Conservation (phyloP, 192 early-diverging fungal species). For the Chytriomyces hyalinus region DNA sequence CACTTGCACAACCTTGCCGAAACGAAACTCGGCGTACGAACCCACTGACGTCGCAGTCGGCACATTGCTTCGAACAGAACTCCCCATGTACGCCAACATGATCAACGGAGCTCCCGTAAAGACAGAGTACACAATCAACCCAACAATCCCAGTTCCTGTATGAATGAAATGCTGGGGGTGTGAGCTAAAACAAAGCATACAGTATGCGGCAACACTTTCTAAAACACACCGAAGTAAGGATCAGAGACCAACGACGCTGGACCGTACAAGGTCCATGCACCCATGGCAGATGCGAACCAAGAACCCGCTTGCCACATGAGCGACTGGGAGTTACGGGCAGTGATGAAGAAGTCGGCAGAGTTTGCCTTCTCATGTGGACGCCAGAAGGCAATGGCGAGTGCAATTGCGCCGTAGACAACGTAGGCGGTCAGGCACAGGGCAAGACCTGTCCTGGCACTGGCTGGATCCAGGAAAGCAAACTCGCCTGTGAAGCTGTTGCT, state of each 20-base stretch:
- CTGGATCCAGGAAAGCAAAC: slow-evolving; percentile 18
- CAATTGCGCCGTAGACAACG: slow-evolving; percentile 15
- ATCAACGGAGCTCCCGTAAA: slow-evolving; percentile 50
- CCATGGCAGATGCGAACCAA: slow-evolving; percentile 52
- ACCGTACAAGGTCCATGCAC: slow-evolving; percentile 41
- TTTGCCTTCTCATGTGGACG: slow-evolving; percentile 2
- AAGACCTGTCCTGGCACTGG: slow-evolving; percentile 4
- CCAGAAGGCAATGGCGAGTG: slow-evolving; percentile 6
- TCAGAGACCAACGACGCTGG: slow-evolving; percentile 33
- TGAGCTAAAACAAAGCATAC: no score
- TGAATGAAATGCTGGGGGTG: not conserved
- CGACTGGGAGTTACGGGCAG: slow-evolving; percentile 47
- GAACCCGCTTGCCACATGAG: slow-evolving; percentile 40
- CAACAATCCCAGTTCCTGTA: slow-evolving; percentile 49
- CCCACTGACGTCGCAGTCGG: slow-evolving; percentile 44
- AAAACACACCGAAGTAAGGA: slow-evolving; percentile 33
- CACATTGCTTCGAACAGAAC: slow-evolving; percentile 37
- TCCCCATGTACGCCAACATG: slow-evolving; percentile 46
- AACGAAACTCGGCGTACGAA: slow-evolving; percentile 38
- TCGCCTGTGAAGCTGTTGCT: slow-evolving; percentile 8
- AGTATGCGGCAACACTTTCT: not conserved
- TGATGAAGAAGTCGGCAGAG: slow-evolving; percentile 52
- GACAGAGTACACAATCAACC: slow-evolving; percentile 46
- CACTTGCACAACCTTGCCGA: slow-evolving; percentile 42
- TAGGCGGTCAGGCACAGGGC: slow-evolving; percentile 25